These are phyloP conservation scores for Barnettozyma sucrosica DNA, from an alignment of 805 yeast genomes.

Conservation along the genomic window DNA sequence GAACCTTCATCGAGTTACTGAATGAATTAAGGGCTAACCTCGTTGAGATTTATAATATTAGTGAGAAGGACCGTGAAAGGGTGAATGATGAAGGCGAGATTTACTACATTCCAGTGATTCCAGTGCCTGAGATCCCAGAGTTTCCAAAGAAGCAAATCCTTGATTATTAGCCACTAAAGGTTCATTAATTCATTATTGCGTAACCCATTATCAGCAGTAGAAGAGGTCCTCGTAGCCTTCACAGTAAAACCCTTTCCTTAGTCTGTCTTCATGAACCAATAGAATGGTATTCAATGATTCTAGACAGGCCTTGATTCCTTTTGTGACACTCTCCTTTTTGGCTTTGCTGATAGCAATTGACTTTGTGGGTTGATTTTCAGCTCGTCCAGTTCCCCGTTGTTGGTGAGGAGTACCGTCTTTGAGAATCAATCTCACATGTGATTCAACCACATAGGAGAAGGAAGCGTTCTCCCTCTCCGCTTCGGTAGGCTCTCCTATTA, in stretches of 20 bases:
- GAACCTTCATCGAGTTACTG: conserved; percentile 52
- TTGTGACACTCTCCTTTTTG: conserved; percentile 80
- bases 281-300: conserved; percentile 71
- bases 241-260: conserved; percentile 29
- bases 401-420: conserved; percentile 81
- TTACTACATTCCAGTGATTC: conserved; percentile 70
- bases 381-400: conserved; percentile 69
- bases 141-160: conserved; percentile 54
- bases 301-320: conserved; percentile 73
- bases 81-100: conserved; percentile 83
- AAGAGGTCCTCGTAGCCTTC: conserved; percentile 4
- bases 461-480: conserved; percentile 10
- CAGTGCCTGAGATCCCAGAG: conserved; percentile 58
- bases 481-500: conserved; percentile 5
- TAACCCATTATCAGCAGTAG: neutral
- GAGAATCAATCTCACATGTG: conserved; percentile 58
- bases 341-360: conserved; percentile 77
- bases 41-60: conserved; percentile 71
- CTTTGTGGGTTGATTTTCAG: conserved; percentile 54
- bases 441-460: conserved; percentile 29
- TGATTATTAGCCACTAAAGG: conserved; percentile 35
- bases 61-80: conserved; percentile 84
- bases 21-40: conserved; percentile 52
- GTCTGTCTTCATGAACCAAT: conserved; percentile 29
- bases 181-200: neutral